Base-by-base conservation (phyloP, 768 basidiomycete genomes). In the Kwoniella sp. region DNA sequence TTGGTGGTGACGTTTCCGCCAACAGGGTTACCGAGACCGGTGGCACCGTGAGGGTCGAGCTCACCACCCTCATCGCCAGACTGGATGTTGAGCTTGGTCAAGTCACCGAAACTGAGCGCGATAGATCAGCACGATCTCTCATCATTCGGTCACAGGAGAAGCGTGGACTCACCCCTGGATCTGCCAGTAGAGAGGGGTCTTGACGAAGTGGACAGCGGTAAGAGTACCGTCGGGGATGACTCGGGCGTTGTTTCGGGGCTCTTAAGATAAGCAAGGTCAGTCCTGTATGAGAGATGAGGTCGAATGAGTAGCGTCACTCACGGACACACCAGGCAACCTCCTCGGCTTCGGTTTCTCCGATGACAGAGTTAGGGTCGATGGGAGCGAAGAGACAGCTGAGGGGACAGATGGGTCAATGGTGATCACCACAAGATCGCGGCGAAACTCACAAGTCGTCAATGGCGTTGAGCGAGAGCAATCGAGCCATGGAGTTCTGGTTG, bases 101-200 rank as follows among this genome's bases (percentile, higher is more conserved):
- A 68, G 59, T 78, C 77, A 23, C 76, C 77, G 22, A 59, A 54
- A 77, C 84, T 87, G 25, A n/a, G 3, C 19, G 51, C 17, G 17
- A 12, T 23, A 33, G 2, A n/a, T 29, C n/a, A 4, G 20, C 1
- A n/a, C n/a, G n/a, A n/a, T n/a, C n/a, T n/a, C 26, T 37, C 31
- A 33, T 17, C 40, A 10, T 45, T 14, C 14, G 17, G 22, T 29
- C n/a, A 3, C 20, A 32, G 28, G 23, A 20, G 32, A 20, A 14
- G 19, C 19, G 25, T 27, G 14, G 20, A 46, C 59, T 48, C 33
- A 64, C 52, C 62, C 64, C 51, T 56, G 56, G 45, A 76, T 67
- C 59, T 79, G 78, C 42, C 75, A 71, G 62, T 78, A 79, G 20
- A 77, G 65, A 4, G 76, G 76, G n/a, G 77, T 78, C 64, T 78